Percentiles rank a stretch among this genome's conserved stretches.
Evolutionary conservation across 108 stramenopile genomes (phyloP).

Genomic region (Licmophora abbreviata): DNA sequence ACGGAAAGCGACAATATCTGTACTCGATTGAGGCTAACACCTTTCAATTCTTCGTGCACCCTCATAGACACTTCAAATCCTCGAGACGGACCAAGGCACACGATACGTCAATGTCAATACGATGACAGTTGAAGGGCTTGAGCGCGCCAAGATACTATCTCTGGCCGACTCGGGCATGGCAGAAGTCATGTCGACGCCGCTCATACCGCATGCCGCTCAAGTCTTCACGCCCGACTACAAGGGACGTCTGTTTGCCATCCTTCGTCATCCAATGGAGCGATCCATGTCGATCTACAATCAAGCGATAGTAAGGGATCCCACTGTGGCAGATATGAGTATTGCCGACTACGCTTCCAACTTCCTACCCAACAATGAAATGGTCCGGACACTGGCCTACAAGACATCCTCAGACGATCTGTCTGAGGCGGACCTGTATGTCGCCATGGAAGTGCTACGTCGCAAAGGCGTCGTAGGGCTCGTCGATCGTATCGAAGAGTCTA

Average conservation of each 20-base stretch:
- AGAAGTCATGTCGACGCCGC: constrained; percentile 27
- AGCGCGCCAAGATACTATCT: constrained; percentile 22
- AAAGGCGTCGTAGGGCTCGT: constrained; percentile 30
- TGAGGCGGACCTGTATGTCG: constrained; percentile 23
- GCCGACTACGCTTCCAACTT: background rate
- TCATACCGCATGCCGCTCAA: constrained; percentile 5
- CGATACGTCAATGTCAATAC: constrained; percentile 43
- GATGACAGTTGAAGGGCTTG: constrained; percentile 23
- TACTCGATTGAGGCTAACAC: no score
- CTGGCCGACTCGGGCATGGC: constrained; percentile 25
- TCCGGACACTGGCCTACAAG: constrained; percentile 26
- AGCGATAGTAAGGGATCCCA: background rate
- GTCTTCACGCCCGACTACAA: background rate
- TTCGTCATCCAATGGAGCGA: constrained; percentile 34
- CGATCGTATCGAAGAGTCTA: constrained; percentile 28
- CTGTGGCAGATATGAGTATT: background rate
- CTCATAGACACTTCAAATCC: constrained; percentile 1
- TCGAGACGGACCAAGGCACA: constrained; percentile 2
- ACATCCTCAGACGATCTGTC: constrained; percentile 7
- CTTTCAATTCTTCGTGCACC: background rate
- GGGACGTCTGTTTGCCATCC: constrained; percentile 21
- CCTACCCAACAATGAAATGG: constrained; percentile 20
- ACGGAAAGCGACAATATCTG: background rate
- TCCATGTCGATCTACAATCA: constrained; percentile 4
- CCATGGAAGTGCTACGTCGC: constrained; percentile 37